Conservation (phyloP, 331 rosid species). For the Pyrus hybrid region DNA sequence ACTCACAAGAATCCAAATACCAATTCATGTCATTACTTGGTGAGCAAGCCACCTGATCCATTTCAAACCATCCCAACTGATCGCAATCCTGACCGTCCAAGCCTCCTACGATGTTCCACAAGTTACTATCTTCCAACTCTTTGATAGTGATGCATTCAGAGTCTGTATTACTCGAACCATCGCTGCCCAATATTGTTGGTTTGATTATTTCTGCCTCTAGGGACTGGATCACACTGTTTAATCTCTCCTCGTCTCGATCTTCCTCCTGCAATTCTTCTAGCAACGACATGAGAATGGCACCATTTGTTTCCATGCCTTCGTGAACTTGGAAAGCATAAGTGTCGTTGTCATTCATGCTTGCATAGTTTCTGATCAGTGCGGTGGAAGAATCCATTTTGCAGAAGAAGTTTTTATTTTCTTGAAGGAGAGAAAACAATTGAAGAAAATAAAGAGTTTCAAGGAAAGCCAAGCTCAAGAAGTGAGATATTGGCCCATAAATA, state of each 20-base stretch:
- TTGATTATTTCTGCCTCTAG: slow-evolving; percentile 53
- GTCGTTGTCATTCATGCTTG: background rate
- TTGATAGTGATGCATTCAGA: background rate
- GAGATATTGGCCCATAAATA: background rate
- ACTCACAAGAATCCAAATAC: slow-evolving; percentile 28
- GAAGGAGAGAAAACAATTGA: background rate
- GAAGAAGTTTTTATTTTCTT: background rate
- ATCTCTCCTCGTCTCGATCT: slow-evolving; percentile 38
- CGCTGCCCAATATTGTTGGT: background rate
- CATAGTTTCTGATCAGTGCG: background rate
- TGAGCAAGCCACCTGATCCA: slow-evolving; percentile 35
- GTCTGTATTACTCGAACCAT: background rate
- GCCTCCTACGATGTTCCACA: slow-evolving; percentile 4
- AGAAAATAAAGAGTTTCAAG: background rate
- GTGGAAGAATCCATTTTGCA: background rate
- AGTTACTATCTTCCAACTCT: background rate
- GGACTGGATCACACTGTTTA: slow-evolving; percentile 44
- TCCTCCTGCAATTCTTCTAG: slow-evolving; percentile 37
- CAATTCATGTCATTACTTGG: slow-evolving; percentile 33
- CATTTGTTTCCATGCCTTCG: background rate
- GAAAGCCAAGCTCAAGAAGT: background rate
- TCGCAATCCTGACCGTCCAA: slow-evolving; percentile 27
- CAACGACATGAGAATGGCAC: slow-evolving; percentile 40
- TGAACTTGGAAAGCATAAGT: background rate
- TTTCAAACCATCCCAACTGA: slow-evolving; percentile 25